Evolutionary conservation across 306 rosid genomes (phyloP), one percentile per base, ranked within the genome.

Genomic region (Vicia sativa): DNA sequence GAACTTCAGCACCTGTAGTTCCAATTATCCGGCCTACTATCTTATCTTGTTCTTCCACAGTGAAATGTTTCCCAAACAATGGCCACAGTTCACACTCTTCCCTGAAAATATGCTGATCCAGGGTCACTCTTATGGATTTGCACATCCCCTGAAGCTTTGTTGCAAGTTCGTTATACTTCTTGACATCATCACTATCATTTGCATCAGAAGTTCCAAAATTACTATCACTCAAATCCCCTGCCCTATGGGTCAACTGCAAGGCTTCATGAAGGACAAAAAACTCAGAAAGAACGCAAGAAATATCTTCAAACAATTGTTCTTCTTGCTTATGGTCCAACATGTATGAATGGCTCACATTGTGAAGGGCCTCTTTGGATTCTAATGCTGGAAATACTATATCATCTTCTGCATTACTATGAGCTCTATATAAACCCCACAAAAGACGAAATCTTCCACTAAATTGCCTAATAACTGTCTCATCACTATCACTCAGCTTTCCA

Each of bases 101-200:
- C 76, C 99, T 87, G 80, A 85, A 95, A 78, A 95, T 81, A 83
- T 95, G 99, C 72, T 90, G 96, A 80, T 91, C 95, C 57, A 95
- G 79, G 13, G 99, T 83, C 54, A 95, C 92, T 74, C 95, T 84
- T 44, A 95, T 64, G 74, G 99, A 95, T 84, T 95, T 95, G 81
- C 97, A 91, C 99, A 95, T 95, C 65, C 99, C 99, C 83, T 91
- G 99, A 81, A 95, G 97, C 87, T 85, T 87, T 41, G 97, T 91
- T 41, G 92, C 91, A 55, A 91, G 86, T 70, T 95, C 85, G n/a
- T 82, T 80, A 71, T 85, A 87, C 76, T 81, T 90, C 74, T 80
- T 78, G 45, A 74, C 53, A 80, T 52, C 70, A 41, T 86, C 91
- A 77, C 77, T 48, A 44, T 44, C 62, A 71, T 34, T 66, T 58